phyloP scores from a whole-genome alignment of 192 early-diverging fungal species.

The Umbelopsis isabellina region DNA sequence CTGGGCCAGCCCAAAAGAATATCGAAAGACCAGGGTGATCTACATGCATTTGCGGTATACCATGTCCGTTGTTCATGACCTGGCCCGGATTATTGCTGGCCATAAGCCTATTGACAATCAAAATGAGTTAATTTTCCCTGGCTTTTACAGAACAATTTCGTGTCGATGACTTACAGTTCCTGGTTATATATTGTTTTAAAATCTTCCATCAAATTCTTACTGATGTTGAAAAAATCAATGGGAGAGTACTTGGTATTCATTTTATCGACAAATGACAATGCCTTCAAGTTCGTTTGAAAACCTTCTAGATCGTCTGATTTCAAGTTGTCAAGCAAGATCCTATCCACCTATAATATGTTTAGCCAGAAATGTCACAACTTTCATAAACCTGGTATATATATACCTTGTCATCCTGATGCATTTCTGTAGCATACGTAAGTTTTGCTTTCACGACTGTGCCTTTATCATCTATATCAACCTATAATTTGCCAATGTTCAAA shows the following conservation, averaged over 20 bases:
- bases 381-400: not conserved
- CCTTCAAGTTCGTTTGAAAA: slow-evolving; percentile 32
- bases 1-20: slow-evolving; percentile 33
- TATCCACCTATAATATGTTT: slow-evolving; percentile 20
- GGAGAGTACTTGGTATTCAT: slow-evolving; percentile 35
- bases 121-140: too few species aligned
- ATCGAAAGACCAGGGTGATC: slow-evolving; percentile 36
- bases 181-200: slow-evolving; percentile 25
- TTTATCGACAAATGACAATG: slow-evolving; percentile 30
- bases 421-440: slow-evolving; percentile 37
- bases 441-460: slow-evolving; percentile 31
- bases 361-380: not conserved
- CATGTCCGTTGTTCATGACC: slow-evolving; percentile 37
- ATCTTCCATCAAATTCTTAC: slow-evolving; percentile 26
- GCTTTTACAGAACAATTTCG: too few species aligned
- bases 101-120: slow-evolving; percentile 10
- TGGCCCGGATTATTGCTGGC: slow-evolving; percentile 13
- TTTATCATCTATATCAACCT: slow-evolving; percentile 38
- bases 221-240: slow-evolving; percentile 31
- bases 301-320: slow-evolving; percentile 4
- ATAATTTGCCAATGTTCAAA: not conserved
- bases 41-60: slow-evolving; percentile 34
- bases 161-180: slow-evolving; percentile 35
- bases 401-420: slow-evolving; percentile 36
- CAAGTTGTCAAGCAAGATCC: slow-evolving; percentile 27